Conservation (phyloP, 1,284 basidiomycete genomes). For the Caloboletus firmus region DNA sequence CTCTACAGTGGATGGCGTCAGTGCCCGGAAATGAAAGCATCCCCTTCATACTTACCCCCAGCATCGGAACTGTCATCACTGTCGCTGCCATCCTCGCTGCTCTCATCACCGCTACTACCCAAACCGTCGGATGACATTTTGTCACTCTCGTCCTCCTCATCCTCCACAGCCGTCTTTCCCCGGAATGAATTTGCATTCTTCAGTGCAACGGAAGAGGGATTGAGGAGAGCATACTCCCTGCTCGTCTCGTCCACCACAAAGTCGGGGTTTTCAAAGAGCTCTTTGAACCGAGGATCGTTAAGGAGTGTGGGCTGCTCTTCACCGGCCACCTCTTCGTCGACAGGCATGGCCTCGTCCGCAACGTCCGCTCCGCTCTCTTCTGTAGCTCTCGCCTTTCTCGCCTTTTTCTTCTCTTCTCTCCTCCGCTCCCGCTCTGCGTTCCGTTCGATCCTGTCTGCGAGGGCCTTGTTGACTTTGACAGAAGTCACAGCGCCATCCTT, state of each 20-base stretch:
- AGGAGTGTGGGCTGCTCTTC: slow-evolving; percentile 57
- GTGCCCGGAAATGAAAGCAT: slow-evolving; percentile 20
- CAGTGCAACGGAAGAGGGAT: slow-evolving; percentile 77
- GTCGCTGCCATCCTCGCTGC: slow-evolving; percentile 43
- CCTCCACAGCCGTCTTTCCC: slow-evolving; percentile 80
- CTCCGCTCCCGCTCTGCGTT: slow-evolving; percentile 72
- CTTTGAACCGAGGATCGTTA: slow-evolving; percentile 86
- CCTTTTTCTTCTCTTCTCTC: slow-evolving; percentile 59
- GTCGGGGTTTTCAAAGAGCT: slow-evolving; percentile 91
- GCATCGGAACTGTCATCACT: slow-evolving; percentile 56
- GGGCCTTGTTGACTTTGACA: slow-evolving; percentile 89
- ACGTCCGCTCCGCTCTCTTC: slow-evolving; percentile 38
- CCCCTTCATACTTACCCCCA: slow-evolving; percentile 42
- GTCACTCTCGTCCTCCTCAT: slow-evolving; percentile 88
- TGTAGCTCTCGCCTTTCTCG: slow-evolving; percentile 42
- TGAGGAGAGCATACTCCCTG: slow-evolving; percentile 87
- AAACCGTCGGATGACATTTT: slow-evolving; percentile 71
- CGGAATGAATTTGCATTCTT: slow-evolving; percentile 38
- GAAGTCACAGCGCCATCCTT: slow-evolving; percentile 42
- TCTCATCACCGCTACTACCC: slow-evolving; percentile 47
- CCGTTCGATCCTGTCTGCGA: slow-evolving; percentile 83
- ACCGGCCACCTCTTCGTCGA: slow-evolving; percentile 38
- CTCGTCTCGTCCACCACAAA: slow-evolving; percentile 89
- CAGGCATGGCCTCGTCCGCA: slow-evolving; percentile 44
- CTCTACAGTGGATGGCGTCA: slow-evolving; percentile 36